Base-by-base conservation (phyloP, 2,329 filamentous ascomycete genomes). In the Alternaria gansuensis region DNA sequence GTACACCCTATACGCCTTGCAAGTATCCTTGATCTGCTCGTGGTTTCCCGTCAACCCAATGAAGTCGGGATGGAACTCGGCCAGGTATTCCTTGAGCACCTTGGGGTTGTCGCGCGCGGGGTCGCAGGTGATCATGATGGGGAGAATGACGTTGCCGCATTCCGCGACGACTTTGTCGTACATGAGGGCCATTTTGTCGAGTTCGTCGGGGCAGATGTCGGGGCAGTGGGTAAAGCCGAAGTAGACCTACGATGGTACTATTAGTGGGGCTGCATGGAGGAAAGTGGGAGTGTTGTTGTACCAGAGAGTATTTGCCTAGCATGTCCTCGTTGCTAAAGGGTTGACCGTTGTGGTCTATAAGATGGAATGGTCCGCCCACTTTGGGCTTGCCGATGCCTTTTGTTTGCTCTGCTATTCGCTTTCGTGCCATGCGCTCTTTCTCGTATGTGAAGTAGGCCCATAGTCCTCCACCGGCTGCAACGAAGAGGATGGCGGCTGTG, bases 141-240 rank as follows among this genome's bases (percentile, higher is more conserved):
- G 92, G 29, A 88, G 82, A 66, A 97, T 80, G 49, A 82, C 78
- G 51, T 80, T 76, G 34, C 82, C 82, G 65, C 79, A 78, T 61
- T 77, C 75, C 51, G 78, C 77, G 39, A 80, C 79, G 40, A 88
- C 84, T 59, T 82, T 82, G 75, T 99, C 93, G 74, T 96, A 90
- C 87, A 98, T 97, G 58, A 85, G 84, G n/a, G 94, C 91, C 93
- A 99, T 97, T 83, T 99, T 99, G 82, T 99, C 95, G 71, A 99
- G 89, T 81, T 99, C 95, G 75, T 99, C 95, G 33, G 95, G 95
- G 82, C 95, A 99, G 76, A 99, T 99, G 77, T 99, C 95, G 24
- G 95, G 95, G 77, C 95, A 99, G 79, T 97, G 93, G 8, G 92
- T 94, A 84, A 99, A 99, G 72, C 95, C 95, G 77, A 99, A 99